Evolutionary conservation across 208 protist genomes (phyloP).

Genomic region (Acanthamoeba polyphaga): DNA sequence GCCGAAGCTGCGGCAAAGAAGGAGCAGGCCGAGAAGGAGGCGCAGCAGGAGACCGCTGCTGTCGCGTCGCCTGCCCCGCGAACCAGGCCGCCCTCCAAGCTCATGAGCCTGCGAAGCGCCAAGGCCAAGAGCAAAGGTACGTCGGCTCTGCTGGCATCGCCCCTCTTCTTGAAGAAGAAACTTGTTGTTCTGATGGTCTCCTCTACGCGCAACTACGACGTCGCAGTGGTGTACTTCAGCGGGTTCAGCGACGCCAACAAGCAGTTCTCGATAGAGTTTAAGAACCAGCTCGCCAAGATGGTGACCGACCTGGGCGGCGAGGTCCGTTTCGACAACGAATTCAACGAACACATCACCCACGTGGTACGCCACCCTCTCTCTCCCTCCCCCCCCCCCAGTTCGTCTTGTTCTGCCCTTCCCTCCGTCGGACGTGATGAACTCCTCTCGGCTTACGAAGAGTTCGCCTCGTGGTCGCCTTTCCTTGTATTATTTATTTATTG

Average conservation of each 20-base stretch:
- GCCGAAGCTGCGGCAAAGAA: background rate
- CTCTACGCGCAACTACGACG: too few relatives aligned
- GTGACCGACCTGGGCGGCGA: slow-evolving; percentile 28
- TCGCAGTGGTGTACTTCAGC: slow-evolving; percentile 57
- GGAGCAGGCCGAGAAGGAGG: background rate
- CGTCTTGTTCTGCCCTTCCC: background rate
- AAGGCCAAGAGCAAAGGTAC: slow-evolving; percentile 25
- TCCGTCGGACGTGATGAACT: background rate
- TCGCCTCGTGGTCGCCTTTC: background rate
- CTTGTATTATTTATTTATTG: background rate
- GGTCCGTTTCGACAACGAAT: slow-evolving; percentile 57
- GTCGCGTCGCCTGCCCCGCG: background rate
- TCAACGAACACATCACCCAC: slow-evolving; percentile 67
- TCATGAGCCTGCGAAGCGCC: slow-evolving; percentile 7
- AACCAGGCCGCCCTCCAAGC: background rate
- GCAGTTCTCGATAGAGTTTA: background rate
- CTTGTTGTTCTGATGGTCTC: too few relatives aligned
- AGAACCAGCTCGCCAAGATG: slow-evolving; percentile 38
- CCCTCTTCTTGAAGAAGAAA: too few relatives aligned
- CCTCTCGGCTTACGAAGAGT: background rate
- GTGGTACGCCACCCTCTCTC: background rate
- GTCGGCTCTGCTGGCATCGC: background rate
- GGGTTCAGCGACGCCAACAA: slow-evolving; percentile 14
- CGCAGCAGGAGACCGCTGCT: background rate
- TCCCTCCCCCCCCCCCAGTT: background rate